These are phyloP conservation scores for Saccharomyces hybrid DNA, from an alignment of 1,139 yeast species.

Conservation along the genomic window DNA sequence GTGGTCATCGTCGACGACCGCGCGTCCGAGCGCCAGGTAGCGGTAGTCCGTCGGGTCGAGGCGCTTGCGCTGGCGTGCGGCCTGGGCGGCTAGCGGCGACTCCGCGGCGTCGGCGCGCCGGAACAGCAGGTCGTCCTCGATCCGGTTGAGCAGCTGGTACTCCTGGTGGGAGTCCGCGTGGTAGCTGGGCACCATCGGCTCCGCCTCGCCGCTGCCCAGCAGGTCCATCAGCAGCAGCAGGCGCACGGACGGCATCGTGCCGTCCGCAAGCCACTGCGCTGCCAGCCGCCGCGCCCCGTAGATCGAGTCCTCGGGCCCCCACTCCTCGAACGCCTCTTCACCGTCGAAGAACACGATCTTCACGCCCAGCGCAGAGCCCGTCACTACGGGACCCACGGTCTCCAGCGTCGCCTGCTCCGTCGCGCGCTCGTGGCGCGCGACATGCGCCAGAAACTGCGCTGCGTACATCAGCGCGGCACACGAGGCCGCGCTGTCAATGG, in stretches of 20 bases:
- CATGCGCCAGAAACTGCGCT: slow-evolving; percentile 32
- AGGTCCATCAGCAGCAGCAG: slow-evolving; percentile 43
- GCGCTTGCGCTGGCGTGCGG: slow-evolving; percentile 7
- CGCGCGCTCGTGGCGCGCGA: slow-evolving; percentile 7
- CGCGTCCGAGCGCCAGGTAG: slow-evolving; percentile 21
- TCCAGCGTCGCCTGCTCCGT: not conserved
- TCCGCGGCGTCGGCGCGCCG: not conserved
- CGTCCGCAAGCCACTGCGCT: slow-evolving; percentile 31
- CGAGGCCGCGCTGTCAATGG: slow-evolving; percentile 51
- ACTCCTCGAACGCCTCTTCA: slow-evolving; percentile 46
- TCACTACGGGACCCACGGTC: slow-evolving; percentile 5
- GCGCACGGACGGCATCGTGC: slow-evolving; percentile 31
- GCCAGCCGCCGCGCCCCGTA: slow-evolving; percentile 51
- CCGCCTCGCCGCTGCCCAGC: slow-evolving; percentile 36
- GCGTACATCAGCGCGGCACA: slow-evolving; percentile 45
- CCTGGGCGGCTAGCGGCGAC: not conserved
- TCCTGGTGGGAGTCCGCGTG: slow-evolving; percentile 37
- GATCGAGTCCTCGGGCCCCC: slow-evolving; percentile 46
- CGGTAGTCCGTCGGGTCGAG: slow-evolving; percentile 17
- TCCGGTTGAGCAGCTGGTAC: slow-evolving; percentile 31
- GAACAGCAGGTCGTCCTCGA: not conserved
- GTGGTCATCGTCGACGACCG: slow-evolving; percentile 46
- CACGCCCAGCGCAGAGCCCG: slow-evolving; percentile 33
- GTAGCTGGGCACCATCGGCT: slow-evolving; percentile 37
- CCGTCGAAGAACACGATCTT: slow-evolving; percentile 52